Conservation (phyloP, 1,284 basidiomycete genomes). For the Exobasidium cylindrosporum region DNA sequence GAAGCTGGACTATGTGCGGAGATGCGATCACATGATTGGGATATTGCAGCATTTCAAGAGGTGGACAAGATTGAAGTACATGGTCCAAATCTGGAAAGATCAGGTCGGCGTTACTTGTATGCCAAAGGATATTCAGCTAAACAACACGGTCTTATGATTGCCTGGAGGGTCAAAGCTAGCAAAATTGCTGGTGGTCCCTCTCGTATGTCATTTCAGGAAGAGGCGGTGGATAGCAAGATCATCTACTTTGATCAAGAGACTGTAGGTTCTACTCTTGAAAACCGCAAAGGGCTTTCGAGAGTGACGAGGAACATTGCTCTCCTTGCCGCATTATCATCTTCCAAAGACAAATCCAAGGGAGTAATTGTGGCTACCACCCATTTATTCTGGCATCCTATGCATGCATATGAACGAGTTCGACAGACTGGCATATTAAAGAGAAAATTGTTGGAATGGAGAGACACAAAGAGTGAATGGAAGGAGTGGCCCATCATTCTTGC, state of each 20-base stretch:
- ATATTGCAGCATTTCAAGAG: conserved; percentile 57
- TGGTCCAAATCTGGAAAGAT: conserved; percentile 26
- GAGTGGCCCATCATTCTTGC: conserved; percentile 77
- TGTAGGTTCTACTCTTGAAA: conserved; percentile 13
- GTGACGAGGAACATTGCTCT: conserved; percentile 42
- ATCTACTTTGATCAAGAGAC: conserved; percentile 38
- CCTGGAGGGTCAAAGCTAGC: conserved; percentile 27
- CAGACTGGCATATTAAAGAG: conserved; percentile 64
- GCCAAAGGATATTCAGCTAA: conserved; percentile 51
- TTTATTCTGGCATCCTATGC: conserved; percentile 85
- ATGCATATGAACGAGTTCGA: conserved; percentile 75
- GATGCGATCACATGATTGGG: conserved; percentile 37
- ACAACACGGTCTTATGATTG: conserved; percentile 49
- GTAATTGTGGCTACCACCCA: conserved; percentile 78
- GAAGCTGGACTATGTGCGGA: conserved; percentile 38
- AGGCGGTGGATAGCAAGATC: conserved; percentile 16
- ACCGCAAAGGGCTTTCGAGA: conserved; percentile 24
- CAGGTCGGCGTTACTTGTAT: conserved; percentile 43
- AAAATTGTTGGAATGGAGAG: conserved; percentile 58
- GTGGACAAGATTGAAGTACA: conserved; percentile 55
- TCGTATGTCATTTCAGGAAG: conserved; percentile 11
- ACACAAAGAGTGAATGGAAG: conserved; percentile 17
- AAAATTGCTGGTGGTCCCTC: not conserved
- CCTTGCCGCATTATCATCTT: conserved; percentile 32
- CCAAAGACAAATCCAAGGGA: conserved; percentile 54